These are phyloP conservation scores for Aspergillus felis DNA, from an alignment of 2,329 filamentous ascomycete genomes.

Conservation along the genomic window DNA sequence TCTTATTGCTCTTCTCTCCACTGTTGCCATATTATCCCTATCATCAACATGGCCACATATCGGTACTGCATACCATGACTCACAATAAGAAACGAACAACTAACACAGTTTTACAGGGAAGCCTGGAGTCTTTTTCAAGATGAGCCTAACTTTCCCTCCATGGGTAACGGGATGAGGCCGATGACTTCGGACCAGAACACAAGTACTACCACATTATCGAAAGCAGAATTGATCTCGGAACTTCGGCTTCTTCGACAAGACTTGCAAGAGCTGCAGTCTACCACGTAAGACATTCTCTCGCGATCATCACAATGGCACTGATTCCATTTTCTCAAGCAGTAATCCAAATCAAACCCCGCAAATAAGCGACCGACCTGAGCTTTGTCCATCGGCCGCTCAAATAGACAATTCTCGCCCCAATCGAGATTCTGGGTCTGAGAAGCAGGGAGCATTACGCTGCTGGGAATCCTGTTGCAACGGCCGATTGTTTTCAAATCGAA, in stretches of 20 bases:
- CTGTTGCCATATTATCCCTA: not conserved
- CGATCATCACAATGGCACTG: no score
- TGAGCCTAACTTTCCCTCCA: not conserved
- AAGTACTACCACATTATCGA: not conserved
- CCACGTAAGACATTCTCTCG: not conserved
- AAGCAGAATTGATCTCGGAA: not conserved
- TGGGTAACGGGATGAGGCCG: not conserved
- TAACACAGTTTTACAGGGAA: not conserved
- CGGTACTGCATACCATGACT: not conserved
- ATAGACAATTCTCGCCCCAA: not conserved
- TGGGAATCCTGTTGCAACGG: constrained; percentile 4
- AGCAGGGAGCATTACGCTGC: not conserved
- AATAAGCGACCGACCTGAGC: not conserved
- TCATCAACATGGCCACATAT: not conserved
- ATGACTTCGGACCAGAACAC: not conserved
- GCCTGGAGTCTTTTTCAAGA: not conserved
- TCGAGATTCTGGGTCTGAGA: not conserved
- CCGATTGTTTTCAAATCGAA: constrained; percentile 1
- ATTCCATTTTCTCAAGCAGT: not conserved
- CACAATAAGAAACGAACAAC: not conserved
- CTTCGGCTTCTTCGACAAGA: not conserved
- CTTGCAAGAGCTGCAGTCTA: not conserved
- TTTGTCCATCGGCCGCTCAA: not conserved
- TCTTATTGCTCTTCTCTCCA: not conserved
- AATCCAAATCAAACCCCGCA: not conserved